Evolutionary conservation across 148 eudicot genomes (phyloP).

Genomic region (Pharnaceum exiguum): DNA sequence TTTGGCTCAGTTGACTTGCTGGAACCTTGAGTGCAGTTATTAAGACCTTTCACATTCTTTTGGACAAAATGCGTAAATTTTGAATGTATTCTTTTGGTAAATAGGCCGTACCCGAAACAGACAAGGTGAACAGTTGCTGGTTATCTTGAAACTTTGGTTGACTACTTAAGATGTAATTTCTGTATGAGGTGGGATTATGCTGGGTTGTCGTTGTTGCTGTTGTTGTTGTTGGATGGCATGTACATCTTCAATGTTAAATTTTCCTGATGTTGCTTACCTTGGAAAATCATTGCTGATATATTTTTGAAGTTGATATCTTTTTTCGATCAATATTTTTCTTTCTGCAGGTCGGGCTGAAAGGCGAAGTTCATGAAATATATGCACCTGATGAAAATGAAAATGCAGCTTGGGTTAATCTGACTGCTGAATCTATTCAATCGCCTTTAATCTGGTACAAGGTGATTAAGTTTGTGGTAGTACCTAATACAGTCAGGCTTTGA

Average conservation of each 20-base stretch:
- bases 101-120: no score
- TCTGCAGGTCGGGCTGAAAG: constrained; percentile 80
- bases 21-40: background rate
- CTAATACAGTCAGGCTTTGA: background rate
- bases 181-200: no score
- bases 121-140: no score
- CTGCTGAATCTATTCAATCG: constrained; percentile 39
- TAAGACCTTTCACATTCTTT: background rate
- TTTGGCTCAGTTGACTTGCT: background rate
- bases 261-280: no score
- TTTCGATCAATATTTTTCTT: background rate
- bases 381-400: constrained; percentile 31
- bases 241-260: no score
- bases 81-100: no score
- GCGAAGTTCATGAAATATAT: constrained; percentile 67
- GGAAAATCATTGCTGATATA: background rate
- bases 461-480: background rate
- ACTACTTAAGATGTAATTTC: no score
- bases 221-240: no score
- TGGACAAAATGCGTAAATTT: no score
- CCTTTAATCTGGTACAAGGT: constrained; percentile 92
- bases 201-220: no score
- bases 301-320: background rate
- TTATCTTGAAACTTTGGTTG: no score
- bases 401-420: constrained; percentile 56